Evolutionary conservation across 192 early-diverging fungal genomes (phyloP).

Genomic region (Phlyctochytrium bullatum): DNA sequence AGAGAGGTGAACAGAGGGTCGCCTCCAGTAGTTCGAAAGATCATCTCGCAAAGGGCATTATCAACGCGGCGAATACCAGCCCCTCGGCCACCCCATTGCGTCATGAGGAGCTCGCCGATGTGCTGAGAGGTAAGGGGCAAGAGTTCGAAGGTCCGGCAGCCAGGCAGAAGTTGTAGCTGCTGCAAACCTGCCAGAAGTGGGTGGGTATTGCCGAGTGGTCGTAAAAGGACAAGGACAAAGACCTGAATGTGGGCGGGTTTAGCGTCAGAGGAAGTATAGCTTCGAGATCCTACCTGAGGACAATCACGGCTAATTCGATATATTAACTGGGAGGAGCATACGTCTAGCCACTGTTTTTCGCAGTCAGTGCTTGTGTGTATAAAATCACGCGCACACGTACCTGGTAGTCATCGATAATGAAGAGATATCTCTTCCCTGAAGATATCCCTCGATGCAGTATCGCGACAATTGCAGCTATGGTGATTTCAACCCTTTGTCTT

Average conservation of each 20-base stretch:
- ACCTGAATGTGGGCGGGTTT: too few relatives aligned
- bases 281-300: not conserved
- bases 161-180: not conserved
- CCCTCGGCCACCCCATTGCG: not conserved
- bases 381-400: too few relatives aligned
- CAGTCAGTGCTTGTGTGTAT: too few relatives aligned
- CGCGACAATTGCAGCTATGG: not conserved
- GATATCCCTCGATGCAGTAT: not conserved
- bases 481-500: not conserved
- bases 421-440: not conserved
- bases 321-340: not conserved
- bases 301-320: not conserved
- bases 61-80: not conserved
- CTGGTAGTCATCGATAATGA: not conserved
- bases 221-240: too few relatives aligned
- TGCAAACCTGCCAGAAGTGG: not conserved
- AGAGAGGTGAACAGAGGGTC: not conserved
- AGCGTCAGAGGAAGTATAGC: too few relatives aligned
- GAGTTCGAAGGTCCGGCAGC: not conserved
- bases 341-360: slow-evolving; percentile 5
- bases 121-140: not conserved
- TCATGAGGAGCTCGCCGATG: not conserved
- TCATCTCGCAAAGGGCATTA: not conserved
- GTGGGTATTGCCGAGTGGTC: too few relatives aligned
- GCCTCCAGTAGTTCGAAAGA: not conserved